phyloP scores from a whole-genome alignment of 1,284 basidiomycete genomes.

The Melanopsichium pennsylvanicum region DNA sequence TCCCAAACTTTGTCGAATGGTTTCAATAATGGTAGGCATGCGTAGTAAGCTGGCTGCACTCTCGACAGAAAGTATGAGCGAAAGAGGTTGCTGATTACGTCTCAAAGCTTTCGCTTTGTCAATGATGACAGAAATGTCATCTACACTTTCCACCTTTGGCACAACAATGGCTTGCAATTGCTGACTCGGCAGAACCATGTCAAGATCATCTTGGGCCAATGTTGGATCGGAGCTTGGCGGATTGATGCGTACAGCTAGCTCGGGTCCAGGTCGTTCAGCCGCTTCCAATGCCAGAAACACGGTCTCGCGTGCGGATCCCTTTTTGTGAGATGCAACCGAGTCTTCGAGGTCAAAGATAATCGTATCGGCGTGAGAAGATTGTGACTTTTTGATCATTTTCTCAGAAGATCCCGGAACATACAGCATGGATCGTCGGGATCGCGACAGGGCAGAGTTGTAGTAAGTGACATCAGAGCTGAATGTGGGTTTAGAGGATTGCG shows the following conservation, averaged over 20 bases:
- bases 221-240: constrained; percentile 44
- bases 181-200: constrained; percentile 50
- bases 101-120: constrained; percentile 38
- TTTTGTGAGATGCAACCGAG: constrained; percentile 59
- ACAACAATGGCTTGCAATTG: constrained; percentile 56
- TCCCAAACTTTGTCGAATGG: constrained; percentile 3
- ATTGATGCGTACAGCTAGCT: constrained; percentile 63
- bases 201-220: constrained; percentile 55
- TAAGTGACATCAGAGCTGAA: too few species aligned
- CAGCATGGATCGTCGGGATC: constrained; percentile 44
- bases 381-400: constrained; percentile 61
- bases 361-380: constrained; percentile 44
- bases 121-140: constrained; percentile 48
- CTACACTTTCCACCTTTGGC: constrained; percentile 60
- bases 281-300: constrained; percentile 57
- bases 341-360: constrained; percentile 64
- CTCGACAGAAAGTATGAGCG: constrained; percentile 59
- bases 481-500: background rate
- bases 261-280: constrained; percentile 32
- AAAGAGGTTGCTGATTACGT: constrained; percentile 18
- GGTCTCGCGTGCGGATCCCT: constrained; percentile 54
- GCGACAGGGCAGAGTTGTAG: too few species aligned
- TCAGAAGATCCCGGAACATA: constrained; percentile 63
- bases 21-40: constrained; percentile 52
- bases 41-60: constrained; percentile 52